Percentiles rank a stretch among this genome's conserved stretches.
phyloP scores from a whole-genome alignment of 805 yeast species.

The Pichia gijzeniarum region DNA sequence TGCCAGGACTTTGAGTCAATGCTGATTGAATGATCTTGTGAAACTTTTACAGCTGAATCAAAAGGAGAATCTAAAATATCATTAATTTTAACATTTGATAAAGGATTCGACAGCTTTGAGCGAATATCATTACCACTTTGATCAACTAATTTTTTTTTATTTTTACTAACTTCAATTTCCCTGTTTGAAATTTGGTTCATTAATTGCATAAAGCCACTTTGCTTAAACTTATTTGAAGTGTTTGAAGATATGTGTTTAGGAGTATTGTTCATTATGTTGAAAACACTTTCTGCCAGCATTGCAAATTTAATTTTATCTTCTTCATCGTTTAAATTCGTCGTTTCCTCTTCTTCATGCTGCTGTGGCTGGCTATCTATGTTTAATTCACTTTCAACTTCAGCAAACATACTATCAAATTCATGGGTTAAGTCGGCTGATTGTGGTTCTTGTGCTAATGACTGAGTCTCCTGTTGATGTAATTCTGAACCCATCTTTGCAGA shows the following conservation, averaged over 20 bases:
- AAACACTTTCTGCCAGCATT: slow-evolving; percentile 33
- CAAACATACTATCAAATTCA: slow-evolving; percentile 26
- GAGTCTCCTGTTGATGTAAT: background rate
- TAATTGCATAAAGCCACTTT: slow-evolving; percentile 35
- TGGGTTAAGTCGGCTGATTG: background rate
- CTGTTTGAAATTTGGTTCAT: slow-evolving; percentile 36
- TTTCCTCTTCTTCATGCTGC: slow-evolving; percentile 2
- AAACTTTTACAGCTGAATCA: slow-evolving; percentile 7
- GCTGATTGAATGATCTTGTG: background rate
- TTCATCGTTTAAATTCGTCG: slow-evolving; percentile 16
- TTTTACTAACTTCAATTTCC: slow-evolving; percentile 32
- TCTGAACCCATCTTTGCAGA: background rate
- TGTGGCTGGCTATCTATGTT: slow-evolving; percentile 5
- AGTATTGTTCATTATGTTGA: slow-evolving; percentile 32
- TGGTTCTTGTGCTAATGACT: background rate
- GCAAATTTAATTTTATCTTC: slow-evolving; percentile 34
- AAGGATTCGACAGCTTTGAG: slow-evolving; percentile 25
- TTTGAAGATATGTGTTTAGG: slow-evolving; percentile 23
- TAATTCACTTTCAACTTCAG: slow-evolving; percentile 24
- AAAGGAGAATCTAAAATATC: slow-evolving; percentile 5
- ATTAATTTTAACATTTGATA: background rate
- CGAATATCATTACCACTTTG: slow-evolving; percentile 33
- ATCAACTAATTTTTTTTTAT: slow-evolving; percentile 34
- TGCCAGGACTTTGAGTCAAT: slow-evolving; percentile 8
- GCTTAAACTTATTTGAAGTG: slow-evolving; percentile 33